These are phyloP conservation scores for Oxytropis ochrocephala DNA, from an alignment of 306 rosid species.

Conservation along the genomic window DNA sequence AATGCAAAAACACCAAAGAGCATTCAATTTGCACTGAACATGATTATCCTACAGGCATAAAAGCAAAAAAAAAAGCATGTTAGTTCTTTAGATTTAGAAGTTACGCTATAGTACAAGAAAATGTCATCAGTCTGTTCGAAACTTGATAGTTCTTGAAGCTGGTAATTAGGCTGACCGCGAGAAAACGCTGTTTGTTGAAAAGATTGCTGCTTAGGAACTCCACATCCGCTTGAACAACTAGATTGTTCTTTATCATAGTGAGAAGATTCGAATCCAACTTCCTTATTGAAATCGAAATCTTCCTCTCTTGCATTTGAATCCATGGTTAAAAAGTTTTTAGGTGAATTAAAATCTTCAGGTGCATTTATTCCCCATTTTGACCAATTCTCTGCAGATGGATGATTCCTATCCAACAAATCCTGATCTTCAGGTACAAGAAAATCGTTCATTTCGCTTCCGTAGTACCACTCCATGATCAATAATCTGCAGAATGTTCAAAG, in stretches of 20 bases:
- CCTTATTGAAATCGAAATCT: constrained; percentile 34
- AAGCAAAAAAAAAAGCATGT: constrained; percentile 35
- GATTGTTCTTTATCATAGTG: constrained; percentile 41
- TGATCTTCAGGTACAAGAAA: constrained; percentile 41
- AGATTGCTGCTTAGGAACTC: constrained; percentile 35
- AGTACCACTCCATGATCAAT: constrained; percentile 58
- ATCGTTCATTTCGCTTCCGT: constrained; percentile 40
- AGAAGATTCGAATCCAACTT: constrained; percentile 37
- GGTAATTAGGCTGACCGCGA: constrained; percentile 24
- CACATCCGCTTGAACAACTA: constrained; percentile 48
- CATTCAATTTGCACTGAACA: constrained; percentile 40
- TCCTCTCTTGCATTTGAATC: constrained; percentile 25
- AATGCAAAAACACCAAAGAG: constrained; percentile 42
- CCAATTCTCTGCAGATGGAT: constrained; percentile 67
- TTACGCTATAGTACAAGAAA: constrained; percentile 64
- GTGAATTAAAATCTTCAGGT: constrained; percentile 31
- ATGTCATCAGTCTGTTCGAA: constrained; percentile 58
- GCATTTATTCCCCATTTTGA: constrained; percentile 54
- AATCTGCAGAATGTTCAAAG: constrained; percentile 27
- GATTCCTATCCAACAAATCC: constrained; percentile 43
- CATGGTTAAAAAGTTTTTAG: constrained; percentile 21
- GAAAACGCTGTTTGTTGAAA: constrained; percentile 30
- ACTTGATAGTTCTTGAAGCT: constrained; percentile 48
- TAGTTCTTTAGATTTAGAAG: constrained; percentile 46
- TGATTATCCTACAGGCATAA: constrained; percentile 43